These are phyloP conservation scores for Trypanosomatidae sp. DNA, from an alignment of 208 protist genomes.

Conservation along the genomic window DNA sequence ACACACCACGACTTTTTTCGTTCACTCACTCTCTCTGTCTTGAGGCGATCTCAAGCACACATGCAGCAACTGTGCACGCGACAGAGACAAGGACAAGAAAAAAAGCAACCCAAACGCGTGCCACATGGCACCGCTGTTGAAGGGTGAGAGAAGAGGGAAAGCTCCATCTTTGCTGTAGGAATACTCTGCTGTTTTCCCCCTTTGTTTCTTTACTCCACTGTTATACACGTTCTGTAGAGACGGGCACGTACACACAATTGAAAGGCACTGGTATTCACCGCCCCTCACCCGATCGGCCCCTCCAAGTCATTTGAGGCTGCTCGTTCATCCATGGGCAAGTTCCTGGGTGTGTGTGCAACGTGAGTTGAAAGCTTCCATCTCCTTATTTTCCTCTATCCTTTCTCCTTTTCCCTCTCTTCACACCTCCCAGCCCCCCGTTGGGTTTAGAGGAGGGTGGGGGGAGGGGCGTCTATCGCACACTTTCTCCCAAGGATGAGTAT, in stretches of 20 bases:
- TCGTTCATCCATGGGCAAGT: neutral
- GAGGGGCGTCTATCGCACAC: neutral
- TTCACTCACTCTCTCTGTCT: neutral
- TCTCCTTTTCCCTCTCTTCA: neutral
- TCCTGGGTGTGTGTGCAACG: neutral
- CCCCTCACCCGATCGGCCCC: neutral
- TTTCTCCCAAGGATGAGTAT: neutral
- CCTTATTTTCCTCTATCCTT: neutral
- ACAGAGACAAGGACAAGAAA: neutral
- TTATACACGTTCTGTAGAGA: neutral
- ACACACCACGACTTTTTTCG: neutral
- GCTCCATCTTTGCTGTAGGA: neutral
- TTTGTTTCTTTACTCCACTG: neutral
- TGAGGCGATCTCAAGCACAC: neutral
- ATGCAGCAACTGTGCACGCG: neutral
- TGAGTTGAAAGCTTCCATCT: neutral
- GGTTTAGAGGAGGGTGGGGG: neutral
- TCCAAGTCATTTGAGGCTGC: neutral
- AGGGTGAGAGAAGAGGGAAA: neutral
- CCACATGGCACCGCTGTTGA: neutral
- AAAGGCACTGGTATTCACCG: neutral
- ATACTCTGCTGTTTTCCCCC: neutral
- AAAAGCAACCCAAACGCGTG: neutral
- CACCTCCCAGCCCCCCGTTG: neutral
- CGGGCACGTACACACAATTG: neutral